phyloP scores from a whole-genome alignment of 2,329 filamentous ascomycete genomes.

The Bipolaris zeicola region DNA sequence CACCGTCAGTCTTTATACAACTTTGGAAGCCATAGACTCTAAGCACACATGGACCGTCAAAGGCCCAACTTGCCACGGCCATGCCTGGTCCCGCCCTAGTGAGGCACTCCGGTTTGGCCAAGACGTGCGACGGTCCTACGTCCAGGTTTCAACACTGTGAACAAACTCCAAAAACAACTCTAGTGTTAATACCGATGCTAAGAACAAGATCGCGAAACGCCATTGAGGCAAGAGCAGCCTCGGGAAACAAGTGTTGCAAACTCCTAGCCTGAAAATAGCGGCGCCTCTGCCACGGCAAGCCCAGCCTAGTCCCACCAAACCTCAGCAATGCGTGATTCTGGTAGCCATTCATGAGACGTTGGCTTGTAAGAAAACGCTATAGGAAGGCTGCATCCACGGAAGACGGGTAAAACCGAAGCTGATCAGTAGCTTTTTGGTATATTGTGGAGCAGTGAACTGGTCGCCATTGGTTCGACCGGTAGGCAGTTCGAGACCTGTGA shows the following conservation, averaged over 20 bases:
- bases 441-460: background rate
- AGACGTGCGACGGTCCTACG: conserved; percentile 28
- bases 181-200: conserved; percentile 16
- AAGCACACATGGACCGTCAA: background rate
- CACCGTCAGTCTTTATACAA: conserved; percentile 37
- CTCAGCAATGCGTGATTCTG: conserved; percentile 11
- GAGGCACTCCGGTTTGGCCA: conserved; percentile 38
- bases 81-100: conserved; percentile 20
- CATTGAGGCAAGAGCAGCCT: conserved; percentile 30
- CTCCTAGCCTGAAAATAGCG: conserved; percentile 25
- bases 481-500: conserved; percentile 1
- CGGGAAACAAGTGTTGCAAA: conserved; percentile 20
- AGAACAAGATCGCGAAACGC: conserved; percentile 28
- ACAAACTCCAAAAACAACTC: conserved; percentile 21
- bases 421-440: background rate
- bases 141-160: conserved; percentile 22
- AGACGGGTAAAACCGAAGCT: background rate
- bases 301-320: conserved; percentile 1
- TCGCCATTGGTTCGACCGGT: background rate
- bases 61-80: conserved; percentile 12
- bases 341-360: conserved; percentile 20
- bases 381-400: background rate
- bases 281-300: background rate
- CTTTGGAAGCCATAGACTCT: background rate
- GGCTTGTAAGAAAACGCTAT: conserved; percentile 8